phyloP scores from a whole-genome alignment of 2,329 filamentous ascomycete genomes.

The Diplodia sapinea region DNA sequence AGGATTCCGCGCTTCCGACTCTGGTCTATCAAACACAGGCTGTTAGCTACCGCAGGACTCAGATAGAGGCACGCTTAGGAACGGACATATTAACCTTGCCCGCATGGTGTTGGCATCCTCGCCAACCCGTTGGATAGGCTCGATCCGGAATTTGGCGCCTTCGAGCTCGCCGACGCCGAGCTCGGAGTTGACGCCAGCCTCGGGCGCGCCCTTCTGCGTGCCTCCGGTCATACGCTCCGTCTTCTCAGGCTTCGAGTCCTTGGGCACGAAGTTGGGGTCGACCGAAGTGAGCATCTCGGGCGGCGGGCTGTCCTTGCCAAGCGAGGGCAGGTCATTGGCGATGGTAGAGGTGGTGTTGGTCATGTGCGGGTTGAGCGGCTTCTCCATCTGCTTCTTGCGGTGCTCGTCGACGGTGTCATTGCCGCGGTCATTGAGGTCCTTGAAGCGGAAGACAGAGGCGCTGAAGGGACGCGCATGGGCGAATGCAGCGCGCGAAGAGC shows the following conservation, averaged over 20 bases:
- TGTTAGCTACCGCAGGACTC: constrained; percentile 11
- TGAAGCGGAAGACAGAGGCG: constrained; percentile 47
- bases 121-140: constrained; percentile 83
- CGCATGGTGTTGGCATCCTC: constrained; percentile 87
- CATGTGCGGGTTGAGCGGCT: constrained; percentile 65
- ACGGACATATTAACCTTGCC: constrained; percentile 77
- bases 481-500: constrained; percentile 52
- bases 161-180: constrained; percentile 83
- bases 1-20: constrained; percentile 95
- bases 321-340: constrained; percentile 65
- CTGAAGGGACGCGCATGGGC: constrained; percentile 46
- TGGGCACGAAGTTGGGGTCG: constrained; percentile 62
- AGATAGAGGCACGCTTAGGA: constrained; percentile 34
- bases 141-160: constrained; percentile 83
- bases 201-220: constrained; percentile 59
- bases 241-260: constrained; percentile 66
- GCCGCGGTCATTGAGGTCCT: constrained; percentile 55
- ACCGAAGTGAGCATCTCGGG: constrained; percentile 66
- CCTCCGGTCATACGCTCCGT: constrained; percentile 70
- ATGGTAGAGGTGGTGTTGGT: constrained; percentile 70
- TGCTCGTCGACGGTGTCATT: constrained; percentile 61
- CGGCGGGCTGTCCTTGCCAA: constrained; percentile 62
- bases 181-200: constrained; percentile 61
- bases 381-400: constrained; percentile 62
- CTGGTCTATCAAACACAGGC: constrained; percentile 70